These are phyloP conservation scores for Aspergillus asperescens DNA, from an alignment of 495 filamentous ascomycete species.

Conservation along the genomic window DNA sequence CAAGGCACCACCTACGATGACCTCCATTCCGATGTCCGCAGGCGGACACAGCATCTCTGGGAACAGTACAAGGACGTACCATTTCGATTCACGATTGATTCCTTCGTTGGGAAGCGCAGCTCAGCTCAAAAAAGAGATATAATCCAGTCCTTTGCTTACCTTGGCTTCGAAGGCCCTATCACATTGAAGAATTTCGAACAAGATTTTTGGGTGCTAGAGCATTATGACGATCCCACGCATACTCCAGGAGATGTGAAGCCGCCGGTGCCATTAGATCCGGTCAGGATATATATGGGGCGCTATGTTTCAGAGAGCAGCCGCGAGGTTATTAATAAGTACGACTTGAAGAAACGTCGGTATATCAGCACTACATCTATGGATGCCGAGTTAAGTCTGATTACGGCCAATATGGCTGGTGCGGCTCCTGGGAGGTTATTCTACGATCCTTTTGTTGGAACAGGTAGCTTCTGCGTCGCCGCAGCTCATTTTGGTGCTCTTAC, in stretches of 20 bases:
- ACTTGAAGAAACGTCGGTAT: conserved; percentile 86
- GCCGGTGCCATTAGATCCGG: conserved; percentile 36
- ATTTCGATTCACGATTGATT: conserved; percentile 80
- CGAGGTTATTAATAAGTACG: conserved; percentile 65
- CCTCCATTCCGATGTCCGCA: conserved; percentile 60
- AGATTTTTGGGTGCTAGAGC: conserved; percentile 73
- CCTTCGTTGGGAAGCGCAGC: conserved; percentile 64
- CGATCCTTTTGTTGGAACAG: conserved; percentile 93
- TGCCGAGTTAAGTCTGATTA: conserved; percentile 84
- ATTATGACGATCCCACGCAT: conserved; percentile 52
- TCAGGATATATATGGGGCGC: conserved; percentile 64
- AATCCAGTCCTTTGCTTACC: conserved; percentile 76
- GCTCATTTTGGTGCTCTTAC: conserved; percentile 81
- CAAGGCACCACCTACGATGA: conserved; percentile 58
- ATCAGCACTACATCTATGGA: conserved; percentile 98
- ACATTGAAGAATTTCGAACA: conserved; percentile 63
- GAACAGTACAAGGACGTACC: conserved; percentile 50
- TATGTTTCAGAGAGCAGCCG: conserved; percentile 58
- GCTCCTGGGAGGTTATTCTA: conserved; percentile 78
- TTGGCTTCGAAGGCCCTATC: conserved; percentile 72
- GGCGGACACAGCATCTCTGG: conserved; percentile 60
- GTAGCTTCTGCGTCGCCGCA: conserved; percentile 79
- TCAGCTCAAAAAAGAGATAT: conserved; percentile 54
- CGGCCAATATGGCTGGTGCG: conserved; percentile 82
- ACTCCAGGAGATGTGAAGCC: not conserved